These are phyloP conservation scores for Calonectria henricotiae DNA, from an alignment of 2,329 filamentous ascomycete genomes.

Conservation along the genomic window DNA sequence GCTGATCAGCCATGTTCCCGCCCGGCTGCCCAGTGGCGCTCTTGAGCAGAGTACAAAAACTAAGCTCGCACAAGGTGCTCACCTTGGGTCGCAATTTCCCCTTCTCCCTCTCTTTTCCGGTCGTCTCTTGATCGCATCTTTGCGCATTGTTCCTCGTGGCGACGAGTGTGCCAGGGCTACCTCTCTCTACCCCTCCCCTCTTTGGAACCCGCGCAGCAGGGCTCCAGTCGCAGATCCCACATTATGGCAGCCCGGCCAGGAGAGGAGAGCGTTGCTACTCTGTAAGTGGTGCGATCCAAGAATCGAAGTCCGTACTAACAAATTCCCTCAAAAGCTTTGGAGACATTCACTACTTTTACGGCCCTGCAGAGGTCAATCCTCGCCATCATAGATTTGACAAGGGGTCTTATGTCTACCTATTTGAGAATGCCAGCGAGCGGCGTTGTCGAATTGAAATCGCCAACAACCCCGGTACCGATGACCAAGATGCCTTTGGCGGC, in stretches of 20 bases:
- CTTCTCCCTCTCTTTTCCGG: slow-evolving; percentile 18
- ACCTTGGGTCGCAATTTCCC: slow-evolving; percentile 31
- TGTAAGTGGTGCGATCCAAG: slow-evolving; percentile 59
- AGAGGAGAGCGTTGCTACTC: slow-evolving; percentile 68
- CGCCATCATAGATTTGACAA: slow-evolving; percentile 88
- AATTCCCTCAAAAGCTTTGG: slow-evolving; percentile 73
- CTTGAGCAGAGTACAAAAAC: slow-evolving; percentile 50
- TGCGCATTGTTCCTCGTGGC: slow-evolving; percentile 19
- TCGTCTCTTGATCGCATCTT: slow-evolving; percentile 16
- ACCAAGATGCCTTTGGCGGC: slow-evolving; percentile 87
- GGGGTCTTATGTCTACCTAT: slow-evolving; percentile 85
- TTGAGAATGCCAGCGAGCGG: slow-evolving; percentile 79
- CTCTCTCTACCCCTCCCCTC: not conserved
- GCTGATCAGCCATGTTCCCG: slow-evolving; percentile 43
- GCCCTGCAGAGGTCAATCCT: slow-evolving; percentile 76
- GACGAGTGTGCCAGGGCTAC: slow-evolving; percentile 36
- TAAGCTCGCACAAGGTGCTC: slow-evolving; percentile 45
- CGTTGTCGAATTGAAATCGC: slow-evolving; percentile 83
- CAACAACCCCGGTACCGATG: slow-evolving; percentile 80
- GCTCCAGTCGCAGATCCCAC: slow-evolving; percentile 21
- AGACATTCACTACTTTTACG: slow-evolving; percentile 86
- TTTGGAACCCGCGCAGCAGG: slow-evolving; percentile 15
- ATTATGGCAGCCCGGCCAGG: slow-evolving; percentile 66
- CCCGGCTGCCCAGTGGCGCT: slow-evolving; percentile 47
- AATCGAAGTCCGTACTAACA: slow-evolving; percentile 33